Evolutionary conservation across 1,139 yeast species (phyloP), one percentile per base, ranked within the genome.

Genomic region (Hansenula anomala): DNA sequence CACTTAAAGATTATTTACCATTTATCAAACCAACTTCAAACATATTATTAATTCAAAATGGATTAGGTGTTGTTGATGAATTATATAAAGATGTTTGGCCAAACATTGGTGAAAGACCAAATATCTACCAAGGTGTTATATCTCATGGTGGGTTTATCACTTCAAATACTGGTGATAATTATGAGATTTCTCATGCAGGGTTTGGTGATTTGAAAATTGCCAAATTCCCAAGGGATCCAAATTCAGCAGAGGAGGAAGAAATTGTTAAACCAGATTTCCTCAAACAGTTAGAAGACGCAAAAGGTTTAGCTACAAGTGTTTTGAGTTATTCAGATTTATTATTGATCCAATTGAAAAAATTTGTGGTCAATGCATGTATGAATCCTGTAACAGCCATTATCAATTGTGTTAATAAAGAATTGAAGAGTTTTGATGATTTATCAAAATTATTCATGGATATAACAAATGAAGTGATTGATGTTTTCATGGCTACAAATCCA

Each of bases 351-450:
- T 66, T 81, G 51, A 84, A 80, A 49, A 92, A 92, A 56, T 71
- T 90, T 41, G 69, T 84, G 34, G 80, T 83, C 19, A 92, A 92
- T 55, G 74, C 86, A 8, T 85, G 94, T 51, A 80, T 90, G 46
- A 90, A 92, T 56, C 86, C 97, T 0, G 63, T 84, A 27, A 82
- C 96, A 0, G 85, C 96, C 0, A 61, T 88, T 19, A 63, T 84
- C 28, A 84, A 85, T 58, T 82, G 92, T 54, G 58, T 68, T 35
- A 92, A 92, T 53, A 95, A 95, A 19, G 85, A 82, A 41, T 61
- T 89, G 27, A 61, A 66, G 1, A 58, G 55, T 12, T 63, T 69
- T 2, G 59, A 62, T 11, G 55, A 64, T n/a, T 57, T 67, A 6
- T 46, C 52, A 6, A 54, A 57, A 0, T 53, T 77, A 1, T 73